Evolutionary conservation across 805 yeast genomes (phyloP), one percentile per base, ranked within the genome.

Genomic region (Candida krabiensis): DNA sequence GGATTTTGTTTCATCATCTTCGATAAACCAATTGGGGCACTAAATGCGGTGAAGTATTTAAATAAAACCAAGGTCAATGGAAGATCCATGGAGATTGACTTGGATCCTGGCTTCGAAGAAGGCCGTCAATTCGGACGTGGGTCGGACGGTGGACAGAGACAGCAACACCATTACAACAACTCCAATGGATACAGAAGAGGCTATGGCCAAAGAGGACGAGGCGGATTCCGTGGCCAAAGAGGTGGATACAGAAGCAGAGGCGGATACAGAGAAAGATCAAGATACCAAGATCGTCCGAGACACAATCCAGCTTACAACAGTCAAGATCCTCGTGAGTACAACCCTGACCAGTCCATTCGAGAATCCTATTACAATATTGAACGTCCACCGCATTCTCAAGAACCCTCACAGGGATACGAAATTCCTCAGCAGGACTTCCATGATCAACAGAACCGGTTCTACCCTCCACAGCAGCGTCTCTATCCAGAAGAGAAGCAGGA

Each of bases 101-200:
- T 95, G 52, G 99, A 93, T 57, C 96, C 97, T 0, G 99, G 99
- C 0, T 93, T 91, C 59, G 79, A 76, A 46, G 97, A 91, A 52
- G 99, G 99, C 1, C 73, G 99, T 49, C 98, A 93, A 58, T 93
- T 81, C 57, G 99, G 99, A 15, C 75, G 99, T 54, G 98, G 98
- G 31, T 73, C 76, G 12, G 80, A 78, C 44, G 99, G 99, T 40
- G 98, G 97, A 2, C 99, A 93, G 60, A 50, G 76, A 68, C 37
- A 75, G 67, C 43, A 46, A 16, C 23, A 40, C 30, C 39, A 48
- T 14, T 40, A 31, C 21, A 23, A 28, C 9, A 19, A 40, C n/a
- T 38, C 46, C 15, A 42, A 37, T 5, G 64, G 67, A 38, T 70
- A 70, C 11, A 49, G 59, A 6, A 31, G 51, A 35, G 31, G 33